phyloP scores from a whole-genome alignment of 2,329 filamentous ascomycete genomes.

The Aspergillus japonicus region DNA sequence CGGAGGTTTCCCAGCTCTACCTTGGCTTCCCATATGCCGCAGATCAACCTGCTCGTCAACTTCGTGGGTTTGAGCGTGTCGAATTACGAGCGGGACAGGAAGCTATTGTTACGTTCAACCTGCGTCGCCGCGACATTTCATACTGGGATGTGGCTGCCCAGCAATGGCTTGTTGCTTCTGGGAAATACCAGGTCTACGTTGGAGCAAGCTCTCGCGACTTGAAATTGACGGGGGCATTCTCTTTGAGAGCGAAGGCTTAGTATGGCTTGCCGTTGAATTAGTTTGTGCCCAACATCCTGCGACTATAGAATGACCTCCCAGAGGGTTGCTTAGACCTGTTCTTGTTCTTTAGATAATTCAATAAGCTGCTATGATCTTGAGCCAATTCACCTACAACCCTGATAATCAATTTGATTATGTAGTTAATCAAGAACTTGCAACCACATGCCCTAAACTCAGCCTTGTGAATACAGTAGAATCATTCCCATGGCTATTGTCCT shows the following conservation, averaged over 20 bases:
- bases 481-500: neutral
- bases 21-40: conserved; percentile 43
- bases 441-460: neutral
- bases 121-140: conserved; percentile 41
- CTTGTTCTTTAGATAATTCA: neutral
- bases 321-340: neutral
- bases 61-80: conserved; percentile 56
- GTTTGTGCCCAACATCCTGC: neutral
- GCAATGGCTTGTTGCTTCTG: conserved; percentile 33
- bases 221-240: conserved; percentile 16
- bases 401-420: neutral
- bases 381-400: neutral
- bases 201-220: conserved; percentile 29
- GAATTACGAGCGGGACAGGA: conserved; percentile 44
- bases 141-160: conserved; percentile 37
- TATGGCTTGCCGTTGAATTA: neutral
- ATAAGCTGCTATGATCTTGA: neutral
- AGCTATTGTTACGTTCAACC: conserved; percentile 44
- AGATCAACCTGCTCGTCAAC: conserved; percentile 35
- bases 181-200: conserved; percentile 25
- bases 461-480: neutral
- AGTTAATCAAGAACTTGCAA: neutral
- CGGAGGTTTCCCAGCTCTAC: conserved; percentile 58
- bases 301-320: neutral
- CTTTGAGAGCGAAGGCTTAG: neutral